A percentile compares a stretch with the other conserved stretches of the same genome.
phyloP scores from a whole-genome alignment of 2,329 filamentous ascomycete genomes.

The Fusarium scirpi region DNA sequence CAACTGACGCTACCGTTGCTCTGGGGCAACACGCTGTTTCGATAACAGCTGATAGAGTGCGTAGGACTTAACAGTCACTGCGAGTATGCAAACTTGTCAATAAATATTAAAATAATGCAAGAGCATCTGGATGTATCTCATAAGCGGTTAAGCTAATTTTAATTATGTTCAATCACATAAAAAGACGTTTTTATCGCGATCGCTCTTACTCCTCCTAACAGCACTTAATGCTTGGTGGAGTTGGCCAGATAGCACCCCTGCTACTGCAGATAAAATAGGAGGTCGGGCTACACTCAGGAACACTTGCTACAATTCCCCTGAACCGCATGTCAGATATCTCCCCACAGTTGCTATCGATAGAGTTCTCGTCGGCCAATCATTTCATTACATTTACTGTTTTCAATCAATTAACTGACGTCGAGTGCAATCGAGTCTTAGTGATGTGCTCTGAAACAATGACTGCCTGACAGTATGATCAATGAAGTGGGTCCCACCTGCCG shows the following conservation, averaged over 20 bases:
- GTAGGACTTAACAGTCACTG: not conserved
- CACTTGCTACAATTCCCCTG: conserved; percentile 23
- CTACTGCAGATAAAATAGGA: conserved; percentile 35
- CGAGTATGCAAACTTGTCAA: not conserved
- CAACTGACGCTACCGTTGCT: conserved; percentile 39
- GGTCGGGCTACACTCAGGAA: conserved; percentile 44
- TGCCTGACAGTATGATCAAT: not conserved
- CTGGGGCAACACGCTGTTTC: conserved; percentile 43
- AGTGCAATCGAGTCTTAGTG: not conserved
- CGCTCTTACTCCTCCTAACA: conserved; percentile 43
- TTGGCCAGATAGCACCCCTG: conserved; percentile 24
- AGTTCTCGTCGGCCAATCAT: not conserved
- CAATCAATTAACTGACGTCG: not conserved
- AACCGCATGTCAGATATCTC: conserved; percentile 1
- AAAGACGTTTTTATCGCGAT: not conserved
- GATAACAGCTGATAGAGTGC: conserved; percentile 46
- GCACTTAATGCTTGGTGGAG: conserved; percentile 50
- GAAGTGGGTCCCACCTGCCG: not conserved
- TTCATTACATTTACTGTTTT: not conserved
- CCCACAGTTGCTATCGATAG: not conserved
- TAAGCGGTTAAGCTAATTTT: not conserved
- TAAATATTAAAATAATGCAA: no score
- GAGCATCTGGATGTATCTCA: accelerated
- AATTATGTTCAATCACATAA: not conserved
- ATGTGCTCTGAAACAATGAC: not conserved